These are phyloP conservation scores for Solanum peruvianum DNA, from an alignment of 257 asterid genomes.

Conservation along the genomic window DNA sequence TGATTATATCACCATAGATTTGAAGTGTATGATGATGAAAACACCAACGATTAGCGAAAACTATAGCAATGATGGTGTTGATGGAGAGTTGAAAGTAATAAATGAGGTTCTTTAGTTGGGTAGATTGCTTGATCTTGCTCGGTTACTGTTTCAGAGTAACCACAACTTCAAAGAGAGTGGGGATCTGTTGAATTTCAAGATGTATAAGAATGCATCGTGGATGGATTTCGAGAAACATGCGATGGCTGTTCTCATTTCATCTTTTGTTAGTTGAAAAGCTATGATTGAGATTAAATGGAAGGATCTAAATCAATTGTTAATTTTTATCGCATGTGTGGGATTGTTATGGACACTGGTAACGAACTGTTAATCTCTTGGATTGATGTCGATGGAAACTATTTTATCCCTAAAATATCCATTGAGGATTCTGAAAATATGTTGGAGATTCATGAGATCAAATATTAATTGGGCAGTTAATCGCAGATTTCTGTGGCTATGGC, in stretches of 20 bases:
- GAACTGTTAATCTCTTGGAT: constrained; percentile 63
- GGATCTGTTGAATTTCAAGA: constrained; percentile 37
- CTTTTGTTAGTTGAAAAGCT: constrained; percentile 38
- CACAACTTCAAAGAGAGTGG: constrained; percentile 47
- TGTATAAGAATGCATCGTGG: constrained; percentile 45
- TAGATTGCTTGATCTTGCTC: constrained; percentile 1
- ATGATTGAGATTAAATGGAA: constrained; percentile 25
- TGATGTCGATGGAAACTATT: constrained; percentile 50
- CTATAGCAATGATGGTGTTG: background rate
- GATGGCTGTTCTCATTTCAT: constrained; percentile 19
- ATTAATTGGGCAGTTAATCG: constrained; percentile 5
- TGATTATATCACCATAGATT: too few relatives aligned
- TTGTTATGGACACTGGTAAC: constrained; percentile 25
- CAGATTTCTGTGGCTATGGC: constrained; percentile 4
- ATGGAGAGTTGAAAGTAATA: background rate
- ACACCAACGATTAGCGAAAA: background rate
- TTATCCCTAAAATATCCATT: constrained; percentile 36
- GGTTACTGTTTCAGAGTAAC: constrained; percentile 32
- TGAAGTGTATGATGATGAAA: too few relatives aligned
- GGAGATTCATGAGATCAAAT: too few relatives aligned
- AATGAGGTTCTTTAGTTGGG: background rate
- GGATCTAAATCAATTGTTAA: constrained; percentile 26
- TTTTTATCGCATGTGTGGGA: constrained; percentile 48
- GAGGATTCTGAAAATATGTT: background rate
- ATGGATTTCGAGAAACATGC: constrained; percentile 30